Base-by-base conservation (phyloP, 2,329 filamentous ascomycete genomes). In the Myriosclerotinia scirpicola region DNA sequence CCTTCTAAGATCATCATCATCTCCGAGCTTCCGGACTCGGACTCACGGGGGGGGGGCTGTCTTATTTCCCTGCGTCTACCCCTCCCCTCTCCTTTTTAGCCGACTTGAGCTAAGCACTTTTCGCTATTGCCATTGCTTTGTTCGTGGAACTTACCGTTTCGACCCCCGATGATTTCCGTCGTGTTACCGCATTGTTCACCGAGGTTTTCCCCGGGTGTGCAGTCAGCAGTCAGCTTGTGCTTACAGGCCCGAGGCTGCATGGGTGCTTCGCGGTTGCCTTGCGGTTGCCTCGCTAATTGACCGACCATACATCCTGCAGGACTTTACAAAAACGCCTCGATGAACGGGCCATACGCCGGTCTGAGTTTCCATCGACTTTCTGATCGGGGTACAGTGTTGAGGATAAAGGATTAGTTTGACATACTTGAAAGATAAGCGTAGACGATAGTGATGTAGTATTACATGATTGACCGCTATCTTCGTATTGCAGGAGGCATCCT, bases 201-300 rank as follows among this genome's bases (percentile, higher is more conserved):
- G 44, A 40, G n/a, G 2, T 7, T 22, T 8, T 36, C 9, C 26
- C 26, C 3, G 20, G 42, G 6, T 6, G 1, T 50, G 20, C 42
- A 60, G 56, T 60, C 30, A 60, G 56, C 42, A 60, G 56, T 60
- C 30, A 60, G 56, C 42, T 60, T 38, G 48, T 34, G 30, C 30
- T 34, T 34, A 34, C 30, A 34, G 30, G 30, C 4, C 1, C 1
- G 6, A 58, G 52, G 17, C 8, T 54, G 17, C 40, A 48, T 46
- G 26, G 17, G 12, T 15, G 30, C 48, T 14, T n/a, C 26, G 20
- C 20, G 6, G 20, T n/a, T 60, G 44, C 44, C 42, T 60, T 14
- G 30, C 30, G 12, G 20, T 59, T 15, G 26, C 42, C 42, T 59
- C 20, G 42, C 12, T 5, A 36, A 59, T 7, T 20, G 34, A 11